Percentiles rank a stretch among this genome's conserved stretches.
Evolutionary conservation across 2,329 filamentous ascomycete species (phyloP).

Genomic region (Sporothrix protearum): DNA sequence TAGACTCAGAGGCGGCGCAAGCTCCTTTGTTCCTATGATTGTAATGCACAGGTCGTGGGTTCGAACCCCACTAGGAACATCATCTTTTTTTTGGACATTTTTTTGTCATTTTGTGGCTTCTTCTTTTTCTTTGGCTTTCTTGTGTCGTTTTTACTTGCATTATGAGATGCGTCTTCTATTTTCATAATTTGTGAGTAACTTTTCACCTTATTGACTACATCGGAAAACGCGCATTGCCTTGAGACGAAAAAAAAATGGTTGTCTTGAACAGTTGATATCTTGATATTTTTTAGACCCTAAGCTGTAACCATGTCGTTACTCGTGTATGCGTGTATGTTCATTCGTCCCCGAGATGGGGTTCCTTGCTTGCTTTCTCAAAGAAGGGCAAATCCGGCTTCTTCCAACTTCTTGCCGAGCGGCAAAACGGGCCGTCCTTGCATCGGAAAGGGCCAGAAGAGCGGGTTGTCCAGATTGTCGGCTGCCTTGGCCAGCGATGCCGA

Average conservation of each 20-base stretch:
- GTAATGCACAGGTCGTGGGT: constrained; percentile 33
- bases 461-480: constrained; percentile 47
- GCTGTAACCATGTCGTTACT: background rate
- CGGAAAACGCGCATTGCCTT: too few relatives aligned
- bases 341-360: background rate
- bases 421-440: constrained; percentile 57
- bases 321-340: background rate
- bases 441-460: constrained; percentile 59
- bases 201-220: background rate
- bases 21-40: constrained; percentile 29
- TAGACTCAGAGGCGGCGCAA: constrained; percentile 27
- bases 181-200: too few relatives aligned
- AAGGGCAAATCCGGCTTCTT: constrained; percentile 51
- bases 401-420: constrained; percentile 45
- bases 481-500: constrained; percentile 24
- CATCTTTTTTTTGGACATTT: constrained; percentile 20
- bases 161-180: background rate
- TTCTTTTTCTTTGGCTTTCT: background rate
- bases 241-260: too few relatives aligned
- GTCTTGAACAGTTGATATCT: background rate
- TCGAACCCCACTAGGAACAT: constrained; percentile 32
- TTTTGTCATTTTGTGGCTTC: background rate
- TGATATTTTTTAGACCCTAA: background rate
- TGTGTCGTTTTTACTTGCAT: background rate
- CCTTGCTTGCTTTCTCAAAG: constrained; percentile 30